Base-by-base conservation (phyloP, 306 rosid genomes). In the Prunus mongolica region DNA sequence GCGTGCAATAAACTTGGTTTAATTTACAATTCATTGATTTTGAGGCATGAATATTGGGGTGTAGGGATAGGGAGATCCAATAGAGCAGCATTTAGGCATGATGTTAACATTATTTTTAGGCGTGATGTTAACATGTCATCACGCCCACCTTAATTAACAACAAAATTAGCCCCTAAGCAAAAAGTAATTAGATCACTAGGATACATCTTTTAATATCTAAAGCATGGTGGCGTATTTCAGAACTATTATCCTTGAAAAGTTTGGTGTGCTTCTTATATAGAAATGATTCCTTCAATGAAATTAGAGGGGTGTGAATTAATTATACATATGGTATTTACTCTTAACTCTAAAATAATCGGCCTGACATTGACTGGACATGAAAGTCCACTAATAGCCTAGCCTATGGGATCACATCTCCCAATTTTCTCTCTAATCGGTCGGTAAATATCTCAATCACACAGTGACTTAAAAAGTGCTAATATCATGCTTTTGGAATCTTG, bases 391-490 rank as follows among this genome's bases (percentile, higher is more conserved):
- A 61, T 1, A 7, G 9, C 9, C 44, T 38, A 38, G 44, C 44
- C 9, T 7, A 38, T 6, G 44, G 44, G 44, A 38, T 38, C 10
- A 2, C 44, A 38, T 27, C 14, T 54, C 74, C 32, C 61, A 2
- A 55, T 13, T 8, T 64, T 32, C 70, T 32, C n/a, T 22, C 38
- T 14, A 65, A 30, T 15, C 61, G 16, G 72, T 76, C 2, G 84
- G 83, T 79, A 83, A 76, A 72, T 57, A 76, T 79, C 82, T 75
- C 76, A 65, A 62, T 78, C 75, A 61, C 60, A 61, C 46, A 41
- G 75, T 67, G 47, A 57, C 49, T 3, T 12, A 25, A 34, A 47
- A 32, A 32, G 70, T 70, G 69, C 62, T 13, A 19, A 45, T 18
- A 32, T 7, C 80, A 41, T 56, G 5, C 5, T 15, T 15, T 28